These are phyloP conservation scores for Lactarius indigo DNA, from an alignment of 768 basidiomycete genomes.

Conservation along the genomic window DNA sequence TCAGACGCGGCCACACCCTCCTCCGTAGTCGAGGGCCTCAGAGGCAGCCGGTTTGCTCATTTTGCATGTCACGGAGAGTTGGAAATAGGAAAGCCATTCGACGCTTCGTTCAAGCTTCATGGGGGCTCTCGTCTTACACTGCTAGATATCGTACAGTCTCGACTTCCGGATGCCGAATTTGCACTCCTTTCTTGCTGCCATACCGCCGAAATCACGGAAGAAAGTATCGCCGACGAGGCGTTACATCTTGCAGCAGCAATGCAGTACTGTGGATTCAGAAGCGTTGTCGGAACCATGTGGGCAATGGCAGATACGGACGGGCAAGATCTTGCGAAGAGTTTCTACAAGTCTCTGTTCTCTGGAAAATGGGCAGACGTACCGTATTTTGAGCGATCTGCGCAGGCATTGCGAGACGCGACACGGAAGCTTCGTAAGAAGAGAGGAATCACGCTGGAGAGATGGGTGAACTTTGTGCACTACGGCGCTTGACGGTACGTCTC, in stretches of 20 bases:
- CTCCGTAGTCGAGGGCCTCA: neutral
- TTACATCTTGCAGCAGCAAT: slow-evolving; percentile 1
- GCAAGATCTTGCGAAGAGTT: neutral
- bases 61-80: slow-evolving; percentile 17
- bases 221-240: slow-evolving; percentile 7
- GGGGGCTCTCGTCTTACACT: neutral
- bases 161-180: neutral
- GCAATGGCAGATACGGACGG: slow-evolving; percentile 14
- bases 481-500: neutral
- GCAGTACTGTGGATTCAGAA: slow-evolving; percentile 13
- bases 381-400: neutral
- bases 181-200: slow-evolving; percentile 19
- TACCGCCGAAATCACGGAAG: slow-evolving; percentile 3
- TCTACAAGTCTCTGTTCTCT: slow-evolving; percentile 6
- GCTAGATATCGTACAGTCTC: neutral
- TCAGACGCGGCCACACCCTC: neutral
- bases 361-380: neutral
- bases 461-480: slow-evolving; percentile 16
- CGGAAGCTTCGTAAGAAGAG: slow-evolving; percentile 7
- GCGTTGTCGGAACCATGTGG: slow-evolving; percentile 20
- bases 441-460: slow-evolving; percentile 4
- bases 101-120: neutral
- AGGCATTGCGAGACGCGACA: neutral
- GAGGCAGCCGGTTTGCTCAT: neutral
- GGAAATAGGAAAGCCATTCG: slow-evolving; percentile 1